Evolutionary conservation across 2,329 filamentous ascomycete species (phyloP), one percentile per base, ranked within the genome.

Genomic region (Colletotrichum phormii): DNA sequence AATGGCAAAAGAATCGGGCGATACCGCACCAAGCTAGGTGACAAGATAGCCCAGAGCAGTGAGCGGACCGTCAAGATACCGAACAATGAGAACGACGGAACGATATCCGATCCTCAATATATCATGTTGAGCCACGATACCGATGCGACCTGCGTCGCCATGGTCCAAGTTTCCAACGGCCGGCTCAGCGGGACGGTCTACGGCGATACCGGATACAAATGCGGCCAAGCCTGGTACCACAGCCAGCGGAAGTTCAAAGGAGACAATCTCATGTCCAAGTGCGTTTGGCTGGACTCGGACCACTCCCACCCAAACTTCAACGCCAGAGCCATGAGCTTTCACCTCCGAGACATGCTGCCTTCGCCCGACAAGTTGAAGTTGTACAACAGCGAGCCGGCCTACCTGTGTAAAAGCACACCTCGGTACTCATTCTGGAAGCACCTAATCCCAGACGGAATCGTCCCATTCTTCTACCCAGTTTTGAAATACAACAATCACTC

Each of bases 391-490:
- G 64, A 67, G 3, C 54, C 22, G 15, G 64, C 73, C 9, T 72
- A 74, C 11, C 53, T 77, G 11, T 78, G 76, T 71, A 31, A 59
- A 18, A 75, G 73, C 29, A 76, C 76, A 15, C 75, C 75, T 12
- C 76, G 76, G n/a, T 77, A 75, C 46, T 67, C 76, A 2, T 77
- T 66, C 64, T 75, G 75, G 76, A 68, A 42, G 1, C 70, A 75
- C 49, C 35, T 77, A 33, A 37, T 71, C 8, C 71, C 76, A 18
- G 75, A 78, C 49, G 74, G 74, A 22, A 60, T 63, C 31, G 75
- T 79, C 26, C 78, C 77, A 18, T 74, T 78, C 49, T 80, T 79
- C 72, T 66, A 77, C 29, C 77, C 77, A 15, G 68, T 71, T 1
- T 71, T 80, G 51, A 64, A 79, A n/a, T 79, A 80, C 64, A 65